A percentile compares a stretch with the other conserved stretches of the same genome.
phyloP scores from a whole-genome alignment of 2,329 filamentous ascomycete species.

The Alternaria angustiovoidea region DNA sequence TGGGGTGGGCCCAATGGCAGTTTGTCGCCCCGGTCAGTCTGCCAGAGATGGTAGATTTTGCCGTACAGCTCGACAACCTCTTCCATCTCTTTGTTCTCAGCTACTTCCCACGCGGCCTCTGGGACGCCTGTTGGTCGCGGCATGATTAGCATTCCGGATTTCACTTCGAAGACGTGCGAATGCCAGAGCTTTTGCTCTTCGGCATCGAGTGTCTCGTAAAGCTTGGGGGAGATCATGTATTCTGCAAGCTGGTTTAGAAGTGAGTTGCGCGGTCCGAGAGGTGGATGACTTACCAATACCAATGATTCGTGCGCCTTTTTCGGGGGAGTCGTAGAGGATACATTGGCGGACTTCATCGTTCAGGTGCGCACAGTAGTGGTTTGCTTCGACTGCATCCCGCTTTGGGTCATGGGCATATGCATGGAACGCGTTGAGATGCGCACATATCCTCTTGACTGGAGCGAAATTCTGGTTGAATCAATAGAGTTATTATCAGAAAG shows the following conservation, averaged over 20 bases:
- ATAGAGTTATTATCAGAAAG: not conserved
- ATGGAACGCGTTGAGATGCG: slow-evolving; percentile 87
- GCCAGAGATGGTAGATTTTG: slow-evolving; percentile 88
- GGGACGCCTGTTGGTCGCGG: slow-evolving; percentile 67
- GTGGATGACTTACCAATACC: slow-evolving; percentile 62
- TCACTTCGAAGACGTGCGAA: slow-evolving; percentile 77
- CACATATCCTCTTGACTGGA: slow-evolving; percentile 76
- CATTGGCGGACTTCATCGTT: slow-evolving; percentile 83
- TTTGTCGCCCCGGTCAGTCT: slow-evolving; percentile 76
- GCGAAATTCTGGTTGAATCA: slow-evolving; percentile 65
- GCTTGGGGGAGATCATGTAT: slow-evolving; percentile 79
- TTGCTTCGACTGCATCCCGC: slow-evolving; percentile 72
- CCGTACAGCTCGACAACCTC: slow-evolving; percentile 78
- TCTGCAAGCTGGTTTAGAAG: slow-evolving; percentile 55
- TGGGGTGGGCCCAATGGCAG: slow-evolving; percentile 68
- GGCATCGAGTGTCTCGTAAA: slow-evolving; percentile 71
- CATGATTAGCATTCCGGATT: slow-evolving; percentile 82
- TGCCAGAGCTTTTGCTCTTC: slow-evolving; percentile 83
- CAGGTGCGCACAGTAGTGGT: slow-evolving; percentile 85
- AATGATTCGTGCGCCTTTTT: slow-evolving; percentile 74
- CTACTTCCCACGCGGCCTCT: slow-evolving; percentile 72
- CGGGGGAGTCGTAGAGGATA: slow-evolving; percentile 79
- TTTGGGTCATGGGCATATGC: slow-evolving; percentile 77
- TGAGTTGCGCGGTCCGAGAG: not conserved
- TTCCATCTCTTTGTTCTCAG: slow-evolving; percentile 83